Evolutionary conservation across 2,329 filamentous ascomycete genomes (phyloP), one percentile per base, ranked within the genome.

Genomic region (Aspergillus awamori): DNA sequence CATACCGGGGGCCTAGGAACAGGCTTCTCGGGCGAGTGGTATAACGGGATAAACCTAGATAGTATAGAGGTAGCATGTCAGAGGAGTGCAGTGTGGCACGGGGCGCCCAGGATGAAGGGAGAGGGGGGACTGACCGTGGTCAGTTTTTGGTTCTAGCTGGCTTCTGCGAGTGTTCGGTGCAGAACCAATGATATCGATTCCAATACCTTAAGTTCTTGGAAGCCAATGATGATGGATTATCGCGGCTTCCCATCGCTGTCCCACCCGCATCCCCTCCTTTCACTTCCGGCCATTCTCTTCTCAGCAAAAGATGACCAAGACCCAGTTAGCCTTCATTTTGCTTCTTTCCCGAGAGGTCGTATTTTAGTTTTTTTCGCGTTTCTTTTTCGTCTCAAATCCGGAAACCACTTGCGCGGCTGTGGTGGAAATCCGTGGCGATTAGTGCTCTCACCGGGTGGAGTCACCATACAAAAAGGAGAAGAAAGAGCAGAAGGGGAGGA

Each of bases 261-360:
- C 47, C 43, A 22, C 28, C 39, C 38, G 15, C 41, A 7, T 45
- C 30, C 48, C 52, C 59, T 45, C 41, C 33, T 11, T 36, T 36
- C 11, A 30, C 33, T 41, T 43, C n/a, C 24, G 54, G 45, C 60
- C 53, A 61, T 58, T 11, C 20, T 63, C 22, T 24, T 59, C 56
- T 39, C 26, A 61, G 55, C 43, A 57, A 36, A 30, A 28, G 58
- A 63, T 61, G 61, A 38, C 22, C 54, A 53, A 33, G 30, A n/a
- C 8, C 39, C 48, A 17, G 36, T 55, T 56, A 20, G 13, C 15
- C 39, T 26, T 30, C 30, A 28, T 8, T 2, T 30, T 51, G 26
- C 26, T 51, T 30, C 24, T 51, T 51, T 28, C 11, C 28, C 24
- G 47, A n/a, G 47, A 17, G 30, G 47, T 51, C 47, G 47, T 30